Percentiles rank a stretch among this genome's conserved stretches.
Evolutionary conservation across 805 yeast genomes (phyloP).

Genomic region (Wickerhamomyces tratensis): DNA sequence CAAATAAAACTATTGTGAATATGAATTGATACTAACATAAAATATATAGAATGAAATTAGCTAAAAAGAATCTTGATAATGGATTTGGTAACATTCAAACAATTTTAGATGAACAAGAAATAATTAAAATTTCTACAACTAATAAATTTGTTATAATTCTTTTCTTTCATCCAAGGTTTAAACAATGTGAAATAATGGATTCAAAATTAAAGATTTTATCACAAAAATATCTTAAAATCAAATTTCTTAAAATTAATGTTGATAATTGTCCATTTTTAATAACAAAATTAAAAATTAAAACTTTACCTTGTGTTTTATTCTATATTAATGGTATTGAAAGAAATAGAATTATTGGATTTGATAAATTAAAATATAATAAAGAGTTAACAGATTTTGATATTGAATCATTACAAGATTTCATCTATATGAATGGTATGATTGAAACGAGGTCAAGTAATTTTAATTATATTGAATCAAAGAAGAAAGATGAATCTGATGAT

Average conservation of each 20-base stretch:
- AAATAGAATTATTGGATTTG: conserved; percentile 60
- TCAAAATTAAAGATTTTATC: conserved; percentile 36
- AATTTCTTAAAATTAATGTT: conserved; percentile 48
- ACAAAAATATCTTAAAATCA: conserved; percentile 44
- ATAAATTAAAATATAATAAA: conserved; percentile 36
- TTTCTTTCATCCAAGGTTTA: conserved; percentile 52
- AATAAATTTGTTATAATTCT: conserved; percentile 41
- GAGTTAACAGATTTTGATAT: conserved; percentile 36
- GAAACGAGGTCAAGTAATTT: conserved; percentile 24
- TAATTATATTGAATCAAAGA: conserved; percentile 8
- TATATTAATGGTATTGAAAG: conserved; percentile 53
- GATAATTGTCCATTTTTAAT: conserved; percentile 65
- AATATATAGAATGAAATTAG: conserved; percentile 19
- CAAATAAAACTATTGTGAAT: no score
- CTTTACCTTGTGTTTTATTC: conserved; percentile 61
- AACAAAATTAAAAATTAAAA: conserved; percentile 48
- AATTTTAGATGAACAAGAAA: conserved; percentile 41
- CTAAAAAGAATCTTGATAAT: conserved; percentile 24
- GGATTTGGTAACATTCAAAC: conserved; percentile 35
- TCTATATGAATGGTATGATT: conserved; percentile 24
- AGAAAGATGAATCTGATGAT: conserved; percentile 15
- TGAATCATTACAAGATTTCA: conserved; percentile 36
- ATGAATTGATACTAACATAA: no score
- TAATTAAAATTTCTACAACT: conserved; percentile 41
- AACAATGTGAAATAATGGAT: conserved; percentile 53